Evolutionary conservation across 176 grass and related monocot genomes (phyloP), one percentile per base, ranked within the genome.

Genomic region (Phoenix dactylifera): DNA sequence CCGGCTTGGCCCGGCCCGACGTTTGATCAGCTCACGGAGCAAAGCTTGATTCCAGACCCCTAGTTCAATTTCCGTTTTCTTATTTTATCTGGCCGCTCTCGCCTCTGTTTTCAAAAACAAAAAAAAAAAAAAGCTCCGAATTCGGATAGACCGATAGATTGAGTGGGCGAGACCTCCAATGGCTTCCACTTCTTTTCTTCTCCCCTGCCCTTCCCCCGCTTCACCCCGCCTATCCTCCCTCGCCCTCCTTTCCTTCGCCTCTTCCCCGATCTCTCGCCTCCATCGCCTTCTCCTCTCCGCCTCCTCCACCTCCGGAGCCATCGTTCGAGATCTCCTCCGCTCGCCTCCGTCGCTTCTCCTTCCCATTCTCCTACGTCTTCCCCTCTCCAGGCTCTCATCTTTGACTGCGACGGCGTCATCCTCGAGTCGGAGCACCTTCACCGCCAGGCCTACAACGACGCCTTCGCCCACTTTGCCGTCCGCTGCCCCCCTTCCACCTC

Each of bases 361-460:
- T 62, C 63, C 17, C 83, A 6, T n/a, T 75, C 18, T 48, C 64
- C 49, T 14, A 12, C 35, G 14, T 18, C 79, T 17, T 30, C 57
- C 49, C 51, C 77, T 16, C 80, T 97, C 22, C 72, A 97, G 18
- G 84, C 87, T 12, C 82, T 97, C 22, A 88, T 97, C 74, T 97
- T 97, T 54, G 92, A 97, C 52, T 97, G 92, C 71, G 92, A 97
- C 39, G 87, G 87, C 64, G 92, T 97, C 39, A 91, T 91, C 62
- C 81, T 97, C 50, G 87, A 97, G 56, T 97, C 92, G 20, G 92
- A 97, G 84, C 54, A 97, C 81, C 92, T 97, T 73, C 92, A 97
- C 65, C 84, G 76, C 50, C 84, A 83, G 76, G 92, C 92, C 19
- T 97, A 97, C 84, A 97, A 97, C 62, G 84, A 97, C 22, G 84